Conservation (phyloP, 164 flowering plant species). For the Nymphaea thermarum region DNA sequence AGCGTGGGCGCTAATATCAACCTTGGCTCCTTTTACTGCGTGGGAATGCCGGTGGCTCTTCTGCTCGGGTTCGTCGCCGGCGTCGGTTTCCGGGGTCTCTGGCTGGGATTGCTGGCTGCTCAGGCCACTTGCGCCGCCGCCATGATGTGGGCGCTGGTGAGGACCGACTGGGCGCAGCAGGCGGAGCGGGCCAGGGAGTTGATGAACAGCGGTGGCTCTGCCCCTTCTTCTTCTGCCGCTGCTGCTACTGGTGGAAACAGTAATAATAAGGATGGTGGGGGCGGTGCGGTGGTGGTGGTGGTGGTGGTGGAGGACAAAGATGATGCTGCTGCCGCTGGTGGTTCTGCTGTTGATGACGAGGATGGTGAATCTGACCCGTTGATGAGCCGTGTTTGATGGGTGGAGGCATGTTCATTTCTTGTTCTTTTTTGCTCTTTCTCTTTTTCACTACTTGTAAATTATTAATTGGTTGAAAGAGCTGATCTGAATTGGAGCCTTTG, state of each 20-base stretch:
- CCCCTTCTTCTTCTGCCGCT: no score
- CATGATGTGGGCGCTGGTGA: slow-evolving; percentile 15
- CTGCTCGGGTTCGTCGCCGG: slow-evolving; percentile 13
- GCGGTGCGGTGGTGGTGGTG: neutral
- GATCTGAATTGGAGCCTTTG: neutral
- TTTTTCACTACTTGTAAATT: neutral
- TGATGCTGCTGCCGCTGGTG: neutral
- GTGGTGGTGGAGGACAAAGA: neutral
- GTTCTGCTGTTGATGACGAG: neutral
- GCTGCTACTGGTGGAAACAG: no score
- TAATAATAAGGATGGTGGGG: neutral
- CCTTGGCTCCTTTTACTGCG: slow-evolving; percentile 20
- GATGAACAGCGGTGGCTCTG: neutral
- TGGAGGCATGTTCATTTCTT: neutral
- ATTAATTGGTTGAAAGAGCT: neutral
- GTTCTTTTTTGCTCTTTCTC: neutral
- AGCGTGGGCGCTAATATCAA: slow-evolving; percentile 21
- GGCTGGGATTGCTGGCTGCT: slow-evolving; percentile 24
- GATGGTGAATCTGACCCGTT: neutral
- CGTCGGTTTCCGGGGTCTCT: slow-evolving; percentile 17
- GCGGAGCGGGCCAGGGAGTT: slow-evolving; percentile 15
- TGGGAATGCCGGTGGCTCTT: slow-evolving; percentile 27
- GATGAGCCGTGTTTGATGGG: neutral
- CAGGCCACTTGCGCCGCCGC: slow-evolving; percentile 19
- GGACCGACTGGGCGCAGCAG: slow-evolving; percentile 17